phyloP scores from a whole-genome alignment of 805 yeast genomes.

The Saccharomycopsis sp. region DNA sequence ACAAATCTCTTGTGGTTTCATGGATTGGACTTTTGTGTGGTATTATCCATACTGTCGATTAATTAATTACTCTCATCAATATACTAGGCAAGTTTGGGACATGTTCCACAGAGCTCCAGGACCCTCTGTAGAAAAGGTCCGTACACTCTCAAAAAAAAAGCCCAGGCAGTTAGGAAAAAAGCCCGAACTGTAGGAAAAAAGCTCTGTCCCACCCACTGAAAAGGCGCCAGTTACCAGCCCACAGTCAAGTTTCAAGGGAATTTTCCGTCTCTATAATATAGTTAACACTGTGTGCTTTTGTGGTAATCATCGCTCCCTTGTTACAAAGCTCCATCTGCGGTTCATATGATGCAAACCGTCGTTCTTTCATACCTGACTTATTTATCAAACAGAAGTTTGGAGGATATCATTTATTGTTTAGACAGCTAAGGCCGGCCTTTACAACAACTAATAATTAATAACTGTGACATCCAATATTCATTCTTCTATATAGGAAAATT shows the following conservation, averaged over 20 bases:
- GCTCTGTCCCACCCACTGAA: neutral
- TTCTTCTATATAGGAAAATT: neutral
- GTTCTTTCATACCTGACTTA: too few species aligned
- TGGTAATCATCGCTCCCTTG: neutral
- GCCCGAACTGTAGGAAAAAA: too few species aligned
- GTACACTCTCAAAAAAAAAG: too few species aligned
- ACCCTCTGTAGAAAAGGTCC: too few species aligned
- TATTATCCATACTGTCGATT: neutral
- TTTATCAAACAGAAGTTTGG: neutral
- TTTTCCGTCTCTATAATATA: neutral
- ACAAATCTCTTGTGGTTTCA: neutral
- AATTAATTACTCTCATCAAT: neutral
- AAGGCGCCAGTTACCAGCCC: neutral
- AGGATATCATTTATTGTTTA: neutral
- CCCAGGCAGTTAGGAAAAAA: too few species aligned
- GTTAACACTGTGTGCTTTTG: neutral
- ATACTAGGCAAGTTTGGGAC: too few species aligned
- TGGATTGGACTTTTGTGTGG: neutral
- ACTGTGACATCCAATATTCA: too few species aligned
- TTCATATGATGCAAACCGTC: neutral
- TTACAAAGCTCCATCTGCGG: too few species aligned
- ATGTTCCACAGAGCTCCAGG: neutral
- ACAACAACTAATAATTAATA: too few species aligned
- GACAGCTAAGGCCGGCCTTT: too few species aligned
- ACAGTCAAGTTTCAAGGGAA: slow-evolving; percentile 1